Evolutionary conservation across 1,284 basidiomycete species (phyloP).

Genomic region (Cryptococcus sp.): DNA sequence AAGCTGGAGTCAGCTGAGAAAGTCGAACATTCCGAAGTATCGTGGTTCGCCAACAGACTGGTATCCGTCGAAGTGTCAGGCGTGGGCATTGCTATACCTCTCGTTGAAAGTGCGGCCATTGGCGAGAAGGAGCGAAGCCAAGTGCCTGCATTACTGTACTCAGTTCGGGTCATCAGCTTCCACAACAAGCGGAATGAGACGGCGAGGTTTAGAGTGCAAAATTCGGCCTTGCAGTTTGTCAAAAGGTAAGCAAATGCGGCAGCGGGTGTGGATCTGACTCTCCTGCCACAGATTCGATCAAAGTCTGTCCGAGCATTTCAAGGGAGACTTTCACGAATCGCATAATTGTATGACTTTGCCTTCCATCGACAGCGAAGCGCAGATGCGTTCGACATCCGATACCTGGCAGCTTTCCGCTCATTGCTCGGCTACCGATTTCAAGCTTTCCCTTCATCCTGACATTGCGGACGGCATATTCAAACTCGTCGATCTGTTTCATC

Average conservation of each 20-base stretch:
- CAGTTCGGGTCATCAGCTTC: constrained; percentile 73
- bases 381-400: constrained; percentile 62
- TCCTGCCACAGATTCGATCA: constrained; percentile 69
- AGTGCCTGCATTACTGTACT: constrained; percentile 78
- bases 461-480: constrained; percentile 78
- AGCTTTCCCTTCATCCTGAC: constrained; percentile 78
- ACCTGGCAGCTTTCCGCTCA: constrained; percentile 66
- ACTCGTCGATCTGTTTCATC: constrained; percentile 78
- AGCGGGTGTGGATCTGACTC: too few species aligned
- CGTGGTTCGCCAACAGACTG: constrained; percentile 69
- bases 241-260: constrained; percentile 59
- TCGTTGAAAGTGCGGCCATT: constrained; percentile 51
- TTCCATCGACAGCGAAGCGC: constrained; percentile 74
- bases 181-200: constrained; percentile 72
- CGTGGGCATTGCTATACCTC: constrained; percentile 82
- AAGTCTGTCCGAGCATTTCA: constrained; percentile 67
- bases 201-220: constrained; percentile 70
- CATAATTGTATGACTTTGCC: constrained; percentile 66
- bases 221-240: constrained; percentile 81
- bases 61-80: constrained; percentile 67
- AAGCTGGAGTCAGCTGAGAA: constrained; percentile 41
- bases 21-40: constrained; percentile 42
- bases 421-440: constrained; percentile 80
- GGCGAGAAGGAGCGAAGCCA: constrained; percentile 55
- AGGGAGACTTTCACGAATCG: constrained; percentile 67